Evolutionary conservation across 495 filamentous ascomycete genomes (phyloP), one percentile per base, ranked within the genome.

Genomic region (Hypoxylon fuscum): DNA sequence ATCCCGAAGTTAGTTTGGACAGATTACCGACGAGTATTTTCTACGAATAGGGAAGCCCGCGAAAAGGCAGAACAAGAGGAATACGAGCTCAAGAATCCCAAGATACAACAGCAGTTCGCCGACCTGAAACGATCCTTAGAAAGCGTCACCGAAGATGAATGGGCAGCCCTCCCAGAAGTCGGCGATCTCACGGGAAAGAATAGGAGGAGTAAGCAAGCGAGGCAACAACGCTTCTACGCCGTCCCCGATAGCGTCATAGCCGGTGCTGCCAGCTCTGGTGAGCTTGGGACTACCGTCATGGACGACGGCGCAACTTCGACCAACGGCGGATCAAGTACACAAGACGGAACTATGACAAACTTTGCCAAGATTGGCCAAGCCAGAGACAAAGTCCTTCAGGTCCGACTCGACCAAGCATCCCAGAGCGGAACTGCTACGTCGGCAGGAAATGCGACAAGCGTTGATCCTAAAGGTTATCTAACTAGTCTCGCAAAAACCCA

Each of bases 341-440:
- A 69, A 40, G 91, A 96, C 68, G 93, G 94, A 2, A 94, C 91
- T 2, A 92, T 96, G 83, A 98, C 94, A 12, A 96, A 98, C 69
- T 98, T 98, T 69, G 92, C 93, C n/a, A 88, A 97, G 69, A 97
- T 99, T 60, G 95, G 96, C 69, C 91, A 92, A 29, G 95, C 95
- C 35, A 86, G 94, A 77, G 91, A 96, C 75, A 96, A 94, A 71
- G 94, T 96, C 3, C 83, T 99, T 15, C 85, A 95, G 66, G 95
- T 96, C 9, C 84, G 90, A 48, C 83, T 99, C 7, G 95, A 98
- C 66, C 90, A 96, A 72, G 92, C 92, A 34, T 93, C 91, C 8
- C 80, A 87, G 48, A 89, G 81, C 22, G 79, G 78, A 35, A 86
- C 85, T 9, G 84, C 83, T n/a, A 90, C 89, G 5, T 77, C 85